Base-by-base conservation (phyloP, 495 filamentous ascomycete genomes). In the Pyrenopolyporus hunteri region DNA sequence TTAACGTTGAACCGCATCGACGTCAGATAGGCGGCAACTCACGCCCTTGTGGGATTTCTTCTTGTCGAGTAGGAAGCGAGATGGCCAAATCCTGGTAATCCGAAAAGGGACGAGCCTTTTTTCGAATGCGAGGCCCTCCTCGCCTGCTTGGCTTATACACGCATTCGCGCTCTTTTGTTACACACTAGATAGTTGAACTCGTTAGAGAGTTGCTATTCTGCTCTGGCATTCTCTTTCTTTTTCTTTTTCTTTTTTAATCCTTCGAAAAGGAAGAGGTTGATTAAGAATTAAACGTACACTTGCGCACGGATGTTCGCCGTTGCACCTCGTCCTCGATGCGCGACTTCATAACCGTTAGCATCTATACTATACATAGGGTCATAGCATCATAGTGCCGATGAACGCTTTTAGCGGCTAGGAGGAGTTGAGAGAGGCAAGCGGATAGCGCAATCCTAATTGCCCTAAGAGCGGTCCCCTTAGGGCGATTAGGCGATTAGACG, bases 141-240 rank as follows among this genome's bases (percentile, higher is more conserved):
- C 83, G 75, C 55, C 82, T 81, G 73, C 83, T 84, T 14, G 82
- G 81, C 25, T 82, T 68, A 68, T 84, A 85, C 6, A 79, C 76
- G 60, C 83, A 85, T 47, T 76, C 74, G 62, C 74, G 78, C 51
- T 75, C 73, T 70, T 82, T 84, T 61, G 68, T 74, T 28, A 75
- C 65, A 71, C 83, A 85, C 82, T 85, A 37, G 14, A 48, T 25
- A 6, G 36, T 48, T 55, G 14, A 35, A 39, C 11, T n/a, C 32
- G 42, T 59, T 50, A 64, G 55, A 51, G 32, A 33, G 10, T 42
- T 20, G 42, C 6, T 43, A 32, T 6, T 33, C 23, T 8, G 14
- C 17, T 35, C 9, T 25, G 16, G 13, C 8, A 23, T 33, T 9
- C 28, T 35, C 47, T 35, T 16, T 26, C 6, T n/a, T n/a, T n/a